Evolutionary conservation across 1,284 basidiomycete genomes (phyloP), one percentile per base, ranked within the genome.

Genomic region (Hypsizygus ulmarius): DNA sequence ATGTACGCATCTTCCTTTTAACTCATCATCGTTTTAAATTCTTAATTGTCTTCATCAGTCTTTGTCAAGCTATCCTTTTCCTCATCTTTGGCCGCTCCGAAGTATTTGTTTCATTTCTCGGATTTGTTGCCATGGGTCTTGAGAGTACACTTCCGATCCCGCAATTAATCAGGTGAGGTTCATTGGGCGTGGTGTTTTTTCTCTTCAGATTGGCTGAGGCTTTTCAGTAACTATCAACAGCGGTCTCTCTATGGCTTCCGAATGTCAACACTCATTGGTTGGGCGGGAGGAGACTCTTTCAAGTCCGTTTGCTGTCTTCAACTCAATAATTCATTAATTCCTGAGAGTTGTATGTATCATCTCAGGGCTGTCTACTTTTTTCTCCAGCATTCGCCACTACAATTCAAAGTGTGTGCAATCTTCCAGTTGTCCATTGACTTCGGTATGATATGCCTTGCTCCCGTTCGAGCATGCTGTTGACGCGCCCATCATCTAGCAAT

Each of bases 121-220:
- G 91, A 0, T 93, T 89, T 60, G 59, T 88, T 33, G 88, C 92
- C 0, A 63, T 93, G 16, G 89, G 88, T 12, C 68, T 92, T 19
- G 88, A 92, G 64, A 90, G 87, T 55, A 89, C 86, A 1, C 66
- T 92, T n/a, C 89, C 88, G 5, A 78, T 91, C 47, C 88, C 89
- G 1, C 89, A 90, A 60, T 68, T 92, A 25, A 73, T 88, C 47
- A 89, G 83, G 87, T 83, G 53, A 19, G 69, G 60, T 47, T 16
- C n/a, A 21, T 8, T 32, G 25, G 47, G 50, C 29, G 52, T 53
- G 36, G 50, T 52, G 35, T 38, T 50, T 30, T 43, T 41, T 53
- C 41, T 56, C 57, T 14, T 43, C 39, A 30, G 35, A 21, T 29
- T 28, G n/a, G n/a, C n/a, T n/a, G n/a, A n/a, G n/a, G n/a, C 28